Percentiles rank a stretch among this genome's conserved stretches.
Conservation (phyloP, 202 grass and related monocot species). For the Schoenoplectus triqueter region DNA sequence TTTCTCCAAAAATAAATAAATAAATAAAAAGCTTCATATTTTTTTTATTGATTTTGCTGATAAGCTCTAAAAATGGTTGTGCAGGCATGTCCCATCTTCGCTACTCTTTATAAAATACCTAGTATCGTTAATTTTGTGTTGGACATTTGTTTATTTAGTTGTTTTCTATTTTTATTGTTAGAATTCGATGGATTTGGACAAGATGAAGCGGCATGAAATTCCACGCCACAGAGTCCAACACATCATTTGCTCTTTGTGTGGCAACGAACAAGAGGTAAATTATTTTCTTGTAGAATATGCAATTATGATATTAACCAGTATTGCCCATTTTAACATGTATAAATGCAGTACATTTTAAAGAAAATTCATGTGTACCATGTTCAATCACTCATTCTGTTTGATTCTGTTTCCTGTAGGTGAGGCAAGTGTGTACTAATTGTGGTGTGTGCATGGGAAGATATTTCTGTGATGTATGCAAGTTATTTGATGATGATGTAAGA, state of each 20-base stretch:
- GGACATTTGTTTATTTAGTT: background rate
- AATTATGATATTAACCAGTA: slow-evolving; percentile 28
- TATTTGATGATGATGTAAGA: slow-evolving; percentile 98
- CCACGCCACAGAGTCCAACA: slow-evolving; percentile 70
- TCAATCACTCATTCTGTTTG: background rate
- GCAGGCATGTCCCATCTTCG: background rate
- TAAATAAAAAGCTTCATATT: background rate
- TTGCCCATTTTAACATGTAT: background rate
- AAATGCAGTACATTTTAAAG: background rate
- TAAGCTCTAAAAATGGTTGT: background rate
- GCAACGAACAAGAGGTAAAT: slow-evolving; percentile 81
- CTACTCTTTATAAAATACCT: background rate
- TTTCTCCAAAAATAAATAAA: too few relatives aligned
- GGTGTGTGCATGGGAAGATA: slow-evolving; percentile 87
- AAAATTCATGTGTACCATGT: slow-evolving; percentile 7
- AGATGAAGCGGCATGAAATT: slow-evolving; percentile 65
- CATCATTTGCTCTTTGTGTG: slow-evolving; percentile 79
- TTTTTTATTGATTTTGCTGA: background rate
- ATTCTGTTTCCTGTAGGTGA: slow-evolving; percentile 52
- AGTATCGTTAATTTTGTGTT: background rate
- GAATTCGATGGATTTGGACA: slow-evolving; percentile 69
- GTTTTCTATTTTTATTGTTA: slow-evolving; percentile 36
- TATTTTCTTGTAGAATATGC: slow-evolving; percentile 24
- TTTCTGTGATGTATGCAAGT: slow-evolving; percentile 87
- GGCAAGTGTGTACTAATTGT: slow-evolving; percentile 71